Evolutionary conservation across 2,329 filamentous ascomycete genomes (phyloP).

Genomic region (Aspergillus viridinutans): DNA sequence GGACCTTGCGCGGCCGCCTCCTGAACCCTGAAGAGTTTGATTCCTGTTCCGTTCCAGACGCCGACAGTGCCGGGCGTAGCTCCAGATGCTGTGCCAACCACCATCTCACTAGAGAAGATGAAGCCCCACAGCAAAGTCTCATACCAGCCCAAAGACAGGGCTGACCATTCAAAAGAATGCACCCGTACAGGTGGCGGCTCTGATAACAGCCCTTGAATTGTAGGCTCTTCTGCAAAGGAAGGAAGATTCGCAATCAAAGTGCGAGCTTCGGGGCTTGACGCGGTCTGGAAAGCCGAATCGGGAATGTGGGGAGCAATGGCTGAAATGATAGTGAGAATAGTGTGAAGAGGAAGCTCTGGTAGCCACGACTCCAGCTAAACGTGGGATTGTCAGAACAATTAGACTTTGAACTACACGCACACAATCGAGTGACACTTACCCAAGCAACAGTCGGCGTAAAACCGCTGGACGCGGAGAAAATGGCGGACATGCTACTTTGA

Average conservation of each 20-base stretch:
- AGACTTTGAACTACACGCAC: background rate
- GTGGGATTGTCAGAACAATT: constrained; percentile 13
- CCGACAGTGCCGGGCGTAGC: constrained; percentile 76
- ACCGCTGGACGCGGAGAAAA: constrained; percentile 50
- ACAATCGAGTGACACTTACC: constrained; percentile 40
- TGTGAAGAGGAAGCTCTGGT: constrained; percentile 84
- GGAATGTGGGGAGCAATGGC: constrained; percentile 50
- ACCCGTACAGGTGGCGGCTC: constrained; percentile 71
- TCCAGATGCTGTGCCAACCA: constrained; percentile 45
- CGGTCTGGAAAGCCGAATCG: constrained; percentile 42
- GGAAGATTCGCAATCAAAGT: constrained; percentile 42
- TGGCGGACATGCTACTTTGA: constrained; percentile 61
- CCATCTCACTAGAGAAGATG: constrained; percentile 86
- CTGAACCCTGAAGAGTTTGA: constrained; percentile 86
- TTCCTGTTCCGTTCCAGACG: constrained; percentile 86
- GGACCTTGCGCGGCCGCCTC: constrained; percentile 76
- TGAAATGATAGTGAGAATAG: constrained; percentile 72
- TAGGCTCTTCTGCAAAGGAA: constrained; percentile 46
- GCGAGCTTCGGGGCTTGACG: constrained; percentile 37
- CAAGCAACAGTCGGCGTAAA: constrained; percentile 80
- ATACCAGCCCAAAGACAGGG: constrained; percentile 88
- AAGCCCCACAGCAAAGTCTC: constrained; percentile 92
- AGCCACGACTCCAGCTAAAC: constrained; percentile 82
- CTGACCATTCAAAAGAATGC: constrained; percentile 92
- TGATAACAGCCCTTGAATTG: constrained; percentile 61